A percentile compares a stretch with the other conserved stretches of the same genome.
These are phyloP conservation scores for Saccharomyces jurei DNA, from an alignment of 805 yeast genomes.

Conservation along the genomic window DNA sequence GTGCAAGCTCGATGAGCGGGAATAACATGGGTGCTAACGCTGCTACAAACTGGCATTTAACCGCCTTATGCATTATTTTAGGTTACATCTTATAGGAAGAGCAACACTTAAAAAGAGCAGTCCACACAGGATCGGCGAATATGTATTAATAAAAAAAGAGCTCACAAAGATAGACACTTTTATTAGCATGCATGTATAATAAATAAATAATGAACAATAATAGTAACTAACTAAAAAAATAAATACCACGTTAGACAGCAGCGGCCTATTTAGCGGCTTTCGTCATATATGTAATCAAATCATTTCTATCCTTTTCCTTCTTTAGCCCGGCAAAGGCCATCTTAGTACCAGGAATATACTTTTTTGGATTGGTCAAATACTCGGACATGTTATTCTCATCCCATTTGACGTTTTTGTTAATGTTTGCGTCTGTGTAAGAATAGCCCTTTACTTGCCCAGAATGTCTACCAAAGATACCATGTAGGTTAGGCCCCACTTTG, in stretches of 20 bases:
- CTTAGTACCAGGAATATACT: conserved; percentile 99
- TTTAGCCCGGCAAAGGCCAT: conserved; percentile 99
- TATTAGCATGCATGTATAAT: neutral
- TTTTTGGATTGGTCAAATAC: conserved; percentile 99
- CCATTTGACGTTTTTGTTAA: conserved; percentile 91
- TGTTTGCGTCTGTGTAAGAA: conserved; percentile 97
- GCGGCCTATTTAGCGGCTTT: conserved; percentile 40
- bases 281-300: conserved; percentile 78
- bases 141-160: neutral
- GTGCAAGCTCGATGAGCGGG: neutral
- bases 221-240: neutral
- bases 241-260: neutral
- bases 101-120: neutral
- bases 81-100: neutral
- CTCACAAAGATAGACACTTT: neutral
- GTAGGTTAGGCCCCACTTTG: conserved; percentile 98
- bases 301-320: conserved; percentile 98
- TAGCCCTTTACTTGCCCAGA: conserved; percentile 90
- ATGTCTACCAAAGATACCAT: conserved; percentile 87
- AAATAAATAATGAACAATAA: neutral
- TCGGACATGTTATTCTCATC: conserved; percentile 78
- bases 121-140: neutral
- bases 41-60: neutral
- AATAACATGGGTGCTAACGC: neutral
- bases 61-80: neutral